A percentile compares a stretch with the other conserved stretches of the same genome.
These are phyloP conservation scores for Aphanoascus verrucosus DNA, from an alignment of 2,329 filamentous ascomycete species.

Conservation along the genomic window DNA sequence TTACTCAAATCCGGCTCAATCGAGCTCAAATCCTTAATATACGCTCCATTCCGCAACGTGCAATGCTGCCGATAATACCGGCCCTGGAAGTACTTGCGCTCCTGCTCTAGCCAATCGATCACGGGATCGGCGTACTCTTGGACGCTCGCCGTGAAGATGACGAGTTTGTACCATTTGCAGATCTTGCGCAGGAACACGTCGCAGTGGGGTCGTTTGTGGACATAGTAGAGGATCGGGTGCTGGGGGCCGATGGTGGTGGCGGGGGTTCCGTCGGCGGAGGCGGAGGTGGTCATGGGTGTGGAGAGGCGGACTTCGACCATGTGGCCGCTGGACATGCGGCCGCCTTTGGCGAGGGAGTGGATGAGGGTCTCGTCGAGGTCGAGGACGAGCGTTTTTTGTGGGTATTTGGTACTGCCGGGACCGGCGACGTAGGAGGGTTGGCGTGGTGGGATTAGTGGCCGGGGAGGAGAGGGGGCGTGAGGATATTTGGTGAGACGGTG, in stretches of 20 bases:
- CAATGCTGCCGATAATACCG: slow-evolving; percentile 96
- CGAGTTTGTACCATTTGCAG: slow-evolving; percentile 95
- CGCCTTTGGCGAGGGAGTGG: slow-evolving; percentile 94
- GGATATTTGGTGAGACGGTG: slow-evolving; percentile 75
- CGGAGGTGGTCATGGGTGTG: slow-evolving; percentile 31
- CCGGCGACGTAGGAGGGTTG: slow-evolving; percentile 72
- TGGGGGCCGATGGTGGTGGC: slow-evolving; percentile 54
- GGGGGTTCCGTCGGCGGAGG: slow-evolving; percentile 47
- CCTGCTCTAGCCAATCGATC: slow-evolving; percentile 95
- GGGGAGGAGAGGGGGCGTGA: slow-evolving; percentile 74
- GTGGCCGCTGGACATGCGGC: slow-evolving; percentile 88
- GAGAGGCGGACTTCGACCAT: slow-evolving; percentile 92
- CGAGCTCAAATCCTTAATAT: slow-evolving; percentile 93
- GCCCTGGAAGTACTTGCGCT: slow-evolving; percentile 89
- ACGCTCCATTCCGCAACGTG: slow-evolving; percentile 87
- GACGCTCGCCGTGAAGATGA: slow-evolving; percentile 92
- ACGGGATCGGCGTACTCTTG: slow-evolving; percentile 98
- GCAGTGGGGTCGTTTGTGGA: slow-evolving; percentile 93
- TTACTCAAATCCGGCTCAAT: slow-evolving; percentile 95
- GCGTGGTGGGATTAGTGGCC: slow-evolving; percentile 77
- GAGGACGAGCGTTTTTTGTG: slow-evolving; percentile 86
- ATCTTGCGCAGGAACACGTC: slow-evolving; percentile 93
- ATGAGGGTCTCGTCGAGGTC: slow-evolving; percentile 97
- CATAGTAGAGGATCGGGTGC: slow-evolving; percentile 95
- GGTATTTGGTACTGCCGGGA: slow-evolving; percentile 36